Base-by-base conservation (phyloP, 2,329 filamentous ascomycete genomes). In the Nothopassalora personata region DNA sequence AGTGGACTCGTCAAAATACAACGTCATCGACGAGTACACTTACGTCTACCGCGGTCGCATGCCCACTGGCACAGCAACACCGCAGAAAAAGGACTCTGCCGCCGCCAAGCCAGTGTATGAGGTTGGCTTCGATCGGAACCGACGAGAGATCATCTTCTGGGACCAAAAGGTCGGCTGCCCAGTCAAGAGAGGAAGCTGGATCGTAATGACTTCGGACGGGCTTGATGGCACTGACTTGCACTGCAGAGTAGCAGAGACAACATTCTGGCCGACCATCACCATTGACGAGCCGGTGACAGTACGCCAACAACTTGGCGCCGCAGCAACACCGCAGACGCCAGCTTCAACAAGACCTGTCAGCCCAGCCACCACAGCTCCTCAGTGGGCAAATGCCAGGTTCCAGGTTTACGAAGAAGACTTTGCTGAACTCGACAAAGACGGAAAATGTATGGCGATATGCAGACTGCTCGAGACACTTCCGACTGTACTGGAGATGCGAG, bases 381-480 rank as follows among this genome's bases (percentile, higher is more conserved):
- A 70, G 7, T 77, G 75, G 64, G 61, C 56, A 4, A 57, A 65
- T 4, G 75, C 72, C 1, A 68, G 60, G 6, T 75, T 78, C 57
- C 69, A 74, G 46, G 63, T 79, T 8, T 88, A 85, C 66, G 72
- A 81, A 54, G 71, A 77, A 13, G 81, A 86, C 54, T 83, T 89
- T 50, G 84, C 88, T 60, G 75, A 80, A 2, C 69, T 89, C 11
- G 31, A 67, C 0, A 66, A 76, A 0, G 1, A 34, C 0, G 66
- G 74, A 2, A 87, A 86, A 67, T 73, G 75, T 28, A 73, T 78
- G 3, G 74, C 75, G 1, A 80, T 85, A 11, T 76, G 84, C 55
- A 70, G 74, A 4, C 69, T 85, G 19, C 73, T 90, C 0, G 77
- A 83, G 11, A 78, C 81, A 1, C 75, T 91, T 2, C 89, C 89